Evolutionary conservation across 306 rosid genomes (phyloP).

Genomic region (Glycine tomentella): DNA sequence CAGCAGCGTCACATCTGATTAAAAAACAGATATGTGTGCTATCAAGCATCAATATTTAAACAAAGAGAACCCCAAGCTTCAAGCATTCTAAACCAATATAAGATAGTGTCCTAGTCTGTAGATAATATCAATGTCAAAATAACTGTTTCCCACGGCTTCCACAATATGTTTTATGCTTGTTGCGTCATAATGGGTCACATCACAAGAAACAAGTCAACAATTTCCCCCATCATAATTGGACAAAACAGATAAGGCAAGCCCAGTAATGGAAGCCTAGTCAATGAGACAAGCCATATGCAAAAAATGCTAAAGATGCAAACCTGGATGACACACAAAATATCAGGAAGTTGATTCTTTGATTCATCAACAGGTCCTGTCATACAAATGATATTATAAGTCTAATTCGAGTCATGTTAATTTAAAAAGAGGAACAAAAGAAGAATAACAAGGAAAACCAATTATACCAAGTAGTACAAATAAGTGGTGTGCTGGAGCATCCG

Average conservation of each 20-base stretch:
- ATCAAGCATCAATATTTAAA: neutral
- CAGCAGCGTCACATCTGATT: slow-evolving; percentile 3
- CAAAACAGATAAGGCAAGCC: slow-evolving; percentile 31
- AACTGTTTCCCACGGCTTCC: neutral
- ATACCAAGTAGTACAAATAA: slow-evolving; percentile 95
- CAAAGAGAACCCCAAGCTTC: slow-evolving; percentile 17
- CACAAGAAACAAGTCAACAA: slow-evolving; percentile 5
- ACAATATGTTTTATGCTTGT: neutral
- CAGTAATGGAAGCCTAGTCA: neutral
- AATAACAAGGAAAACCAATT: slow-evolving; percentile 38
- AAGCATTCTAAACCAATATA: slow-evolving; percentile 2
- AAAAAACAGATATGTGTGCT: neutral
- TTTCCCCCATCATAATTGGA: slow-evolving; percentile 5
- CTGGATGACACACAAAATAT: slow-evolving; percentile 96
- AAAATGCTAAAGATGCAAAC: slow-evolving; percentile 52
- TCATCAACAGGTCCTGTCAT: slow-evolving; percentile 92
- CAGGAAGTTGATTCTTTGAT: slow-evolving; percentile 92
- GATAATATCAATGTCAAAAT: neutral
- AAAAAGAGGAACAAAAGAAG: slow-evolving; percentile 29
- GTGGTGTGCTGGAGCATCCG: slow-evolving; percentile 99
- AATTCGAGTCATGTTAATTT: slow-evolving; percentile 29
- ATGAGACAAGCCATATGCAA: slow-evolving; percentile 18
- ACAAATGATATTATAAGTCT: slow-evolving; percentile 42
- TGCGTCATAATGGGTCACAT: slow-evolving; percentile 24
- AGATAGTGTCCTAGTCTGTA: neutral